Percentiles rank a stretch among this genome's conserved stretches.
Conservation (phyloP, 1,139 yeast genomes). For the Pneumocystis carinii region DNA sequence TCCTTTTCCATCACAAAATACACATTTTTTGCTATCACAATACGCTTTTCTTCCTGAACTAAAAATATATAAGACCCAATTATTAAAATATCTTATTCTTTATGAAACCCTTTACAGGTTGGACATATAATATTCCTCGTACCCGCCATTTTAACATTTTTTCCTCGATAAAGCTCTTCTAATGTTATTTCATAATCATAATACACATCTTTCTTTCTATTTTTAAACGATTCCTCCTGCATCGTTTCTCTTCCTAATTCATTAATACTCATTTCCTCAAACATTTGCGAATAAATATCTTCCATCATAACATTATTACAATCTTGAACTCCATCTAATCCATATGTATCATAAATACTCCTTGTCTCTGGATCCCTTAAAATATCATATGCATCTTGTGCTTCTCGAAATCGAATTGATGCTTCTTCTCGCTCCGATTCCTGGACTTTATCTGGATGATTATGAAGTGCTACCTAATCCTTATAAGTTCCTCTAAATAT, state of each 20-base stretch:
- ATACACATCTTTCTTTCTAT: conserved; percentile 35
- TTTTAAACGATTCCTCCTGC: background rate
- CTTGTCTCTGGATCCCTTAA: conserved; percentile 61
- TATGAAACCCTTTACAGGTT: conserved; percentile 15
- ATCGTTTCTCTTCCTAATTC: background rate
- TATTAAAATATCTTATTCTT: background rate
- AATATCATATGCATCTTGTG: conserved; percentile 72
- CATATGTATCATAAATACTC: conserved; percentile 65
- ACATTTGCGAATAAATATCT: conserved; percentile 15
- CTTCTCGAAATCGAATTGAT: conserved; percentile 27
- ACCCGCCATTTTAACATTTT: conserved; percentile 57
- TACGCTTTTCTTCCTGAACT: conserved; percentile 33
- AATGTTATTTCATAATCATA: conserved; percentile 50
- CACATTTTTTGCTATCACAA: conserved; percentile 44
- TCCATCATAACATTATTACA: conserved; percentile 8
- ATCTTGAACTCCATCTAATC: conserved; percentile 55
- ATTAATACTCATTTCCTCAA: conserved; percentile 14
- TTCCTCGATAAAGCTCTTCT: conserved; percentile 71
- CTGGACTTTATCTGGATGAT: conserved; percentile 12
- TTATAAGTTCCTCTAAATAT: background rate
- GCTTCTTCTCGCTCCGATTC: conserved; percentile 17
- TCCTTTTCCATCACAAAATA: conserved; percentile 63
- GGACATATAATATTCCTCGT: conserved; percentile 60
- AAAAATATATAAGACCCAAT: background rate
- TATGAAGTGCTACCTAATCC: background rate